A percentile compares a stretch with the other conserved stretches of the same genome.
Evolutionary conservation across 140 eudicot species (phyloP).

Genomic region (Stevia rebaudiana): DNA sequence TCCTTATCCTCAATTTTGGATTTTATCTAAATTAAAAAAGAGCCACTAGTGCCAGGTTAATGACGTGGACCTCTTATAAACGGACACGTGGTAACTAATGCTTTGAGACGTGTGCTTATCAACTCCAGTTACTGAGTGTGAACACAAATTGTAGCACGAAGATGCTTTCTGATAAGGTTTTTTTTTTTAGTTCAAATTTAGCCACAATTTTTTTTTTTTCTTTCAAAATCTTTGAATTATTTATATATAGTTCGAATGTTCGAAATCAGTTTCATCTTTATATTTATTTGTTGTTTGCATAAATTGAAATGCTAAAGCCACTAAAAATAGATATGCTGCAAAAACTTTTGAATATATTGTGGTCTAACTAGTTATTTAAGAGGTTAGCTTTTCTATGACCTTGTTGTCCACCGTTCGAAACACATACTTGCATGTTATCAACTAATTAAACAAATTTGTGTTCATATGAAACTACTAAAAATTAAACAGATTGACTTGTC

Average conservation of each 20-base stretch:
- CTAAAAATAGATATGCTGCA: not conserved
- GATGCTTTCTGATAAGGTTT: constrained; percentile 29
- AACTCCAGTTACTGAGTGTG: constrained; percentile 25
- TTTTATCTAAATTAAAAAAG: constrained; percentile 29
- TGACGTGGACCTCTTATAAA: constrained; percentile 21
- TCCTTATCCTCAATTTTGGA: constrained; percentile 36
- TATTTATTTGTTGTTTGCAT: not conserved
- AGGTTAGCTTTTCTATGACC: no score
- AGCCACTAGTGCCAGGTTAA: constrained; percentile 36
- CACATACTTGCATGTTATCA: no score
- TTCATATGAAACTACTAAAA: no score
- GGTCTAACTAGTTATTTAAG: no score
- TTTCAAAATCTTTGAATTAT: not conserved
- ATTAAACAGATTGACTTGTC: no score
- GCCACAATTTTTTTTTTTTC: constrained; percentile 15
- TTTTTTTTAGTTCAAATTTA: not conserved
- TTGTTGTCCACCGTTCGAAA: no score
- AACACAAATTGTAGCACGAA: not conserved
- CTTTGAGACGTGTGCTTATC: constrained; percentile 38
- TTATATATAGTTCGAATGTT: not conserved
- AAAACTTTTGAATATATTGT: not conserved
- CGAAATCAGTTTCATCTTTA: constrained; percentile 1
- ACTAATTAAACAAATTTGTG: no score
- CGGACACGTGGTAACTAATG: constrained; percentile 12
- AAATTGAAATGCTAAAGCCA: constrained; percentile 5